These are phyloP conservation scores for Silene uniflora DNA, from an alignment of 148 eudicot genomes.

Conservation along the genomic window DNA sequence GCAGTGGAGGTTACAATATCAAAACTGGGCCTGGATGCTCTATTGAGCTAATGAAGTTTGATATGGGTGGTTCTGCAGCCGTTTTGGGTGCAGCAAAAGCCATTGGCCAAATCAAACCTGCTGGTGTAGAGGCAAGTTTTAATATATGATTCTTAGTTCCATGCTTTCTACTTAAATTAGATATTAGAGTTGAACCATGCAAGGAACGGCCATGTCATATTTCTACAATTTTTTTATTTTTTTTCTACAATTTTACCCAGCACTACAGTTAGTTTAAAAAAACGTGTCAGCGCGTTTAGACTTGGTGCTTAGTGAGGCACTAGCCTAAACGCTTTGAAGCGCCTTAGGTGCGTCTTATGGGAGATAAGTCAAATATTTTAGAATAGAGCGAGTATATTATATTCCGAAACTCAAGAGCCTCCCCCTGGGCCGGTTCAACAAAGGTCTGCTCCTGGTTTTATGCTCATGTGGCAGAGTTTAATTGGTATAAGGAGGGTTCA, in stretches of 20 bases:
- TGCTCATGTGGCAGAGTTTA: neutral
- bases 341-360: no score
- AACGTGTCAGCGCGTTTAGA: neutral
- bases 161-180: neutral
- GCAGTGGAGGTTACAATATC: conserved; percentile 97
- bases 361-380: no score
- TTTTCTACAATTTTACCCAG: neutral
- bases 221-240: no score
- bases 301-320: neutral
- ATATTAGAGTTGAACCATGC: neutral
- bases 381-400: no score
- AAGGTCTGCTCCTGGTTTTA: neutral
- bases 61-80: conserved; percentile 99
- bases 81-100: conserved; percentile 99
- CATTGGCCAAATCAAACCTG: conserved; percentile 92
- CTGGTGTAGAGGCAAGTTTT: conserved; percentile 86
- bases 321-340: neutral
- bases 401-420: no score
- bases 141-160: neutral
- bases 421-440: no score
- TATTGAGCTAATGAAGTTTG: conserved; percentile 92
- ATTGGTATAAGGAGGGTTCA: neutral
- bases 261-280: neutral
- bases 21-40: conserved; percentile 93
- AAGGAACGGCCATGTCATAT: neutral